A percentile compares a stretch with the other conserved stretches of the same genome.
Conservation (phyloP, 2,329 filamentous ascomycete species). For the Huntiella abstrusa region DNA sequence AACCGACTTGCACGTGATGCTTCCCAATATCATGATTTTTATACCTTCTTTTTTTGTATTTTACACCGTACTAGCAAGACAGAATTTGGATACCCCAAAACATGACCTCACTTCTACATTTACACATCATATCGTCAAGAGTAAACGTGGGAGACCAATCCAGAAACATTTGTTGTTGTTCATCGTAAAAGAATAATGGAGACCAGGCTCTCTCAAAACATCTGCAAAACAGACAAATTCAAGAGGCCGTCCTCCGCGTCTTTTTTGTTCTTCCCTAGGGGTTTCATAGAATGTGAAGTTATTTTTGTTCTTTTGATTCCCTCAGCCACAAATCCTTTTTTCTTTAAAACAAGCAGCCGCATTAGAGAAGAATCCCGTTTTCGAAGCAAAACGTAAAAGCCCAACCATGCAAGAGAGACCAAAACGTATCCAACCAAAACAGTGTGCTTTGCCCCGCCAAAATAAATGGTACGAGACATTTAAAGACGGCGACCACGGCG, state of each 20-base stretch:
- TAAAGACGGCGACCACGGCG: slow-evolving; percentile 99
- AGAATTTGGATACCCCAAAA: too few species aligned
- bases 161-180: slow-evolving; percentile 12
- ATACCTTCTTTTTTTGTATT: too few species aligned
- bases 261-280: slow-evolving; percentile 12
- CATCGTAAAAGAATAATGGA: slow-evolving; percentile 13
- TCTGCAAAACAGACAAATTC: neutral
- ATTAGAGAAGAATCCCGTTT: slow-evolving; percentile 13
- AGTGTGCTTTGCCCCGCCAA: slow-evolving; percentile 6
- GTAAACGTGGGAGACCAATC: slow-evolving; percentile 10
- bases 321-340: slow-evolving; percentile 11
- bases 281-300: slow-evolving; percentile 10
- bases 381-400: slow-evolving; percentile 11
- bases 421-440: slow-evolving; percentile 11
- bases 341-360: slow-evolving; percentile 7
- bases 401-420: slow-evolving; percentile 2
- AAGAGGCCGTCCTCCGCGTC: slow-evolving; percentile 12
- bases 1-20: too few species aligned
- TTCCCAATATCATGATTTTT: too few species aligned
- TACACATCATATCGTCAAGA: too few species aligned
- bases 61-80: too few species aligned
- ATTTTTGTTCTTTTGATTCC: slow-evolving; percentile 13
- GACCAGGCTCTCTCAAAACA: slow-evolving; percentile 9
- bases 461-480: slow-evolving; percentile 19
- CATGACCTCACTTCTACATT: too few species aligned